A percentile compares a stretch with the other conserved stretches of the same genome.
Conservation (phyloP, 306 rosid species). For the Citrullus colocynthis region DNA sequence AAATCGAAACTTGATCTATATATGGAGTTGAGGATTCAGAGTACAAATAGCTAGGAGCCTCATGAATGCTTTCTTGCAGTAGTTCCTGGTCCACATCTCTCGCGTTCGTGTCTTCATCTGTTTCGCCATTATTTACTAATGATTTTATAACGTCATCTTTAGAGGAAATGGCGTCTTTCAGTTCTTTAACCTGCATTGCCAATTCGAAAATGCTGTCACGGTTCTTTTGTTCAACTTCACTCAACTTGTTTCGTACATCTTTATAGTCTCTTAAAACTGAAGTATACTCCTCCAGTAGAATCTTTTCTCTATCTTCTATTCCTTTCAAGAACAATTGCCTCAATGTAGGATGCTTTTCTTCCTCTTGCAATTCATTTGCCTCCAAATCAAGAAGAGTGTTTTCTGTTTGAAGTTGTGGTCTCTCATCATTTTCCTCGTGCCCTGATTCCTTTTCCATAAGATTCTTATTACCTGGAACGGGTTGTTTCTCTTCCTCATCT, state of each 20-base stretch:
- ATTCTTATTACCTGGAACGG: conserved; percentile 7
- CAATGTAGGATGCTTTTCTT: conserved; percentile 44
- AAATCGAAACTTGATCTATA: conserved; percentile 3
- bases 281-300: conserved; percentile 54
- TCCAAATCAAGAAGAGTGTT: conserved; percentile 17
- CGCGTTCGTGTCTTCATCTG: background rate
- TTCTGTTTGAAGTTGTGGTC: conserved; percentile 15
- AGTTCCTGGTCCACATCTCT: conserved; percentile 22
- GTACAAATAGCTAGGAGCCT: conserved; percentile 16
- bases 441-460: conserved; percentile 15
- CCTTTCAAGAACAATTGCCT: conserved; percentile 46
- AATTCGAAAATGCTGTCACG: conserved; percentile 48
- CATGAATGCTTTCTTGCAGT: conserved; percentile 13
- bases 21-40: conserved; percentile 18
- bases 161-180: conserved; percentile 33
- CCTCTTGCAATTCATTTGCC: conserved; percentile 22
- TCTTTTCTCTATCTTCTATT: conserved; percentile 60
- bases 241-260: conserved; percentile 47
- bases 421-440: conserved; percentile 16
- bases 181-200: conserved; percentile 53
- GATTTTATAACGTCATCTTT: conserved; percentile 53
- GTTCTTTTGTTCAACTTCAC: conserved; percentile 50
- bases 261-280: conserved; percentile 58
- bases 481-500: conserved; percentile 21
- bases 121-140: conserved; percentile 30